Conservation (phyloP, 805 yeast genomes). For the Hanseniaspora pseudoguilliermondii region DNA sequence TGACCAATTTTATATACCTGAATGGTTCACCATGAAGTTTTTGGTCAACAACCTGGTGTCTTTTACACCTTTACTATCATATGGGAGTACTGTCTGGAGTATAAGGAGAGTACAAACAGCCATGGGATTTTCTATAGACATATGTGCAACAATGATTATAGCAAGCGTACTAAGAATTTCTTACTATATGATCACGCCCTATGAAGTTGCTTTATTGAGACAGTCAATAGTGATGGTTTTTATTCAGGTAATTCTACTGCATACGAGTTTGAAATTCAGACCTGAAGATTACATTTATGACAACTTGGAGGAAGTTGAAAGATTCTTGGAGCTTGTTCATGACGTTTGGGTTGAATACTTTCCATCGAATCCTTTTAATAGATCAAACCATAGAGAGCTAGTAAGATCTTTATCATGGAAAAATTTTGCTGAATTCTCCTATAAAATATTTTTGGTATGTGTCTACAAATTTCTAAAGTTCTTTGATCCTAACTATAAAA, state of each 20-base stretch:
- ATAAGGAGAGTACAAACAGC: conserved; percentile 54
- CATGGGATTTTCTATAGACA: conserved; percentile 78
- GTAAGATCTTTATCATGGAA: conserved; percentile 19
- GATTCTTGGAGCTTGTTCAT: conserved; percentile 22
- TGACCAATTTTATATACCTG: conserved; percentile 36
- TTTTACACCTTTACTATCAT: conserved; percentile 74
- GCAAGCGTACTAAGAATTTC: conserved; percentile 61
- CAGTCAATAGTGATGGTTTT: conserved; percentile 79
- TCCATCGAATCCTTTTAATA: conserved; percentile 21
- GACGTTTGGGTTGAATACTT: conserved; percentile 27
- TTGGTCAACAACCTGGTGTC: conserved; percentile 55
- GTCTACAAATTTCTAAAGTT: conserved; percentile 37
- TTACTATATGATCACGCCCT: conserved; percentile 69
- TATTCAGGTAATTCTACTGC: conserved; percentile 55
- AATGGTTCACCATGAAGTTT: conserved; percentile 42
- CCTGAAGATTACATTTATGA: conserved; percentile 32
- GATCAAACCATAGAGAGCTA: conserved; percentile 23
- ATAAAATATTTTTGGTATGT: conserved; percentile 21
- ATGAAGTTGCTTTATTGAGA: conserved; percentile 61
- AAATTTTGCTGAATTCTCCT: conserved; percentile 18
- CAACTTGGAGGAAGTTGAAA: conserved; percentile 28
- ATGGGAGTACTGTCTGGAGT: conserved; percentile 67
- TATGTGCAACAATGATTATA: conserved; percentile 80
- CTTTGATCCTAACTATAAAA: conserved; percentile 55
- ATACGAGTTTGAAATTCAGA: conserved; percentile 49